These are phyloP conservation scores for Cercospora janseana DNA, from an alignment of 2,329 filamentous ascomycete species.

Conservation along the genomic window DNA sequence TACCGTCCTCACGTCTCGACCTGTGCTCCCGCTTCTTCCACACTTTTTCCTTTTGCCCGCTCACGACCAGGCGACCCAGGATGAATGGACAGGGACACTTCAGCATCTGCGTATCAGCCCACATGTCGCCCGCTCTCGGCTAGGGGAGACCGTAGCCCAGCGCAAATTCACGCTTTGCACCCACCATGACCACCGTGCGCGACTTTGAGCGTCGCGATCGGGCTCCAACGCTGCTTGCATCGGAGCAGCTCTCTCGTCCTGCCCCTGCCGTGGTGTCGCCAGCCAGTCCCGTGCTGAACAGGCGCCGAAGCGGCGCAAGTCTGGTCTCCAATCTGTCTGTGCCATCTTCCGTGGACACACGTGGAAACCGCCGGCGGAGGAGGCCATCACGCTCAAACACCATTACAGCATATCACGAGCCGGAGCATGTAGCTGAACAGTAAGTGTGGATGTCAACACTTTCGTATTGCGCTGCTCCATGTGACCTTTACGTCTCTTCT, in stretches of 20 bases:
- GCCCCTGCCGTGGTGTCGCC: constrained; percentile 1
- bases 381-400: constrained; percentile 43
- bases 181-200: constrained; percentile 15
- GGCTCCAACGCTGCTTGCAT: constrained; percentile 8
- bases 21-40: too few species aligned
- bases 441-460: too few species aligned
- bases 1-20: too few species aligned
- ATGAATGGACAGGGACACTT: too few species aligned
- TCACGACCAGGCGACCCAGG: too few species aligned
- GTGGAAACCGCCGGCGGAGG: constrained; percentile 15
- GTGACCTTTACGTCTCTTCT: too few species aligned
- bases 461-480: too few species aligned
- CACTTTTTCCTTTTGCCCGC: too few species aligned
- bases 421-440: constrained; percentile 23
- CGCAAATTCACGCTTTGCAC: too few species aligned
- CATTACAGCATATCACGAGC: constrained; percentile 44
- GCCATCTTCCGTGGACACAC: constrained; percentile 14
- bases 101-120: too few species aligned
- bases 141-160: too few species aligned
- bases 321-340: constrained; percentile 16
- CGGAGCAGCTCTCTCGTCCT: background rate
- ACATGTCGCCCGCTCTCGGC: too few species aligned
- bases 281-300: background rate
- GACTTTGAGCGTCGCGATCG: constrained; percentile 16
- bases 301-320: constrained; percentile 15